These are phyloP conservation scores for Cylindrotheca closterium DNA, from an alignment of 108 stramenopile genomes.

Conservation along the genomic window DNA sequence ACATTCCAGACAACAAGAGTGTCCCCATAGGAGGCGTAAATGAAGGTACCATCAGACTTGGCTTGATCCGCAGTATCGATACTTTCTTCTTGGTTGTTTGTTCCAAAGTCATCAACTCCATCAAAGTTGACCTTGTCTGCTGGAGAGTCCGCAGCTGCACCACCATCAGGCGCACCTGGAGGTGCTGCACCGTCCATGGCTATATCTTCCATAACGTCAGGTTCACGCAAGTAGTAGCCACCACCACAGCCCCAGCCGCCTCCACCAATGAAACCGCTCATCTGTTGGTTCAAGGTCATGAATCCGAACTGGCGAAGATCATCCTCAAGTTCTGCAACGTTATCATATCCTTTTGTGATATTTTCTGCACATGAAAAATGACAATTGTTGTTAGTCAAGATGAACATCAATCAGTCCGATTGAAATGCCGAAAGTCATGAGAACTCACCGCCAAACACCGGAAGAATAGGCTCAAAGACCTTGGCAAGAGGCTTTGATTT, in stretches of 20 bases:
- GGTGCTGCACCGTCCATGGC: neutral
- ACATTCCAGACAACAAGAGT: conserved; percentile 28
- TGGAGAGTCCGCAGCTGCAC: neutral
- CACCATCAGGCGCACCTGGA: neutral
- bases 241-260: neutral
- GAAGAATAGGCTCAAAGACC: too few species aligned
- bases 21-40: conserved; percentile 46
- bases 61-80: conserved; percentile 50
- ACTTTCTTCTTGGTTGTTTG: conserved; percentile 62
- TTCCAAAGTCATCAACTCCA: conserved; percentile 29
- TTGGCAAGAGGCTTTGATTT: neutral
- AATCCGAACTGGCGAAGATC: conserved; percentile 20
- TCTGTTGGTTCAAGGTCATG: conserved; percentile 18
- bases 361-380: conserved; percentile 6
- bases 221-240: neutral
- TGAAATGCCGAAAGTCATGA: neutral
- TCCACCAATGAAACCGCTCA: conserved; percentile 2
- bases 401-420: neutral
- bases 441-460: too few species aligned
- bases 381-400: conserved; percentile 2
- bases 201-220: neutral
- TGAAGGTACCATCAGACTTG: conserved; percentile 49
- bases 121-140: neutral
- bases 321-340: conserved; percentile 9
- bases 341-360: conserved; percentile 20